Evolutionary conservation across 2,329 filamentous ascomycete species (phyloP), one percentile per base, ranked within the genome.

Genomic region (Ophiostoma quercus): DNA sequence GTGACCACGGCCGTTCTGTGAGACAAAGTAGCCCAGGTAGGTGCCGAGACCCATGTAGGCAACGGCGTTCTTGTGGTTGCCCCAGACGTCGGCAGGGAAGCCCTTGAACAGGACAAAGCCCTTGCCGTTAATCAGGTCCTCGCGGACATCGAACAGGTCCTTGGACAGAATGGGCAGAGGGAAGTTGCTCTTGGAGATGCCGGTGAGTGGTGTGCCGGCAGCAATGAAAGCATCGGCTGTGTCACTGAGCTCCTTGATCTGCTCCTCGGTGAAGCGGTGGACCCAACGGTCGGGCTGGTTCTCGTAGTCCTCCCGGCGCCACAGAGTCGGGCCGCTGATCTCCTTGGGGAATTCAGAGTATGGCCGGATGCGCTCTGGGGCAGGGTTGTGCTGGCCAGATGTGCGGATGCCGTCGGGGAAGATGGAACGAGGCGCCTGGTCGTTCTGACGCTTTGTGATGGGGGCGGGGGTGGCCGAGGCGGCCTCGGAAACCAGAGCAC

Each of bases 1-100:
- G 79, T 96, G 92, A 63, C 92, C 92, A 22, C 88, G 87, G 22
- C 89, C 88, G 80, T 97, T 96, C 77, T 97, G 93, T 32, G 88
- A 91, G 57, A 96, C 87, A 73, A 95, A 94, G 82, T 96, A 95
- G 71, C 93, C 92, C 11, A 96, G 84, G 78, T 96, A 90, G 5
- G 91, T 92, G 57, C 91, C 90, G 1, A 97, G 84, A 3, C 93
- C 93, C 89, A 96, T 94, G 80, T 96, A 96, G n/a, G 90, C 92
- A 12, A 92, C 88, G 8, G 92, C 92, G 12, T 88, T 91, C 81
- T 96, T 96, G 77, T 88, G 85, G 68, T 87, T 86, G 0, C 89
- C 88, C 93, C 93, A 97, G 79, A 85, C 77, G 62, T 85, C 76
- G 0, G 93, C 91, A 0, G 92, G 92, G 77, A 96, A 89, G 68